A percentile compares a stretch with the other conserved stretches of the same genome.
phyloP scores from a whole-genome alignment of 208 protist species.

The Wallacemonas rigidus region DNA sequence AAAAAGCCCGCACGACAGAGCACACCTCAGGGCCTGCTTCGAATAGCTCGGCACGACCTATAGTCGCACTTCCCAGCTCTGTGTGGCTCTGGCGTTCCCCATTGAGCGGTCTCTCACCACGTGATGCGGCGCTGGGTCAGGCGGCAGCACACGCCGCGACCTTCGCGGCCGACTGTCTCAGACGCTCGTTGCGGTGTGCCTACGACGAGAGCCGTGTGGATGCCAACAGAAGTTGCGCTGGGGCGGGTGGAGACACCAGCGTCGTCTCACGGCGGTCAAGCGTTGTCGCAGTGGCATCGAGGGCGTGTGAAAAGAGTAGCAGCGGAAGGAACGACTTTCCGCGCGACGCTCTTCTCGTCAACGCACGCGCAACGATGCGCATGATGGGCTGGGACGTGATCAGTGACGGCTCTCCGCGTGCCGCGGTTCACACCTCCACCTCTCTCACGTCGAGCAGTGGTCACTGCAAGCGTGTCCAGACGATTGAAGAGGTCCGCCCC shows the following conservation, averaged over 20 bases:
- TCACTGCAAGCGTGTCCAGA: neutral
- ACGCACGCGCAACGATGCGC: neutral
- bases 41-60: too few relatives aligned
- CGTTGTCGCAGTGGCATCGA: too few relatives aligned
- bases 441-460: neutral
- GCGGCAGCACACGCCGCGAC: neutral
- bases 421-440: neutral
- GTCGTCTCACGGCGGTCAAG: too few relatives aligned
- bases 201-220: too few relatives aligned
- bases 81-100: neutral
- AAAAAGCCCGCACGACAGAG: too few relatives aligned
- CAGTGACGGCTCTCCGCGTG: neutral
- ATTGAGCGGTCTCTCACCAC: neutral
- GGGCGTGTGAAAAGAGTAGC: too few relatives aligned
- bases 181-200: neutral
- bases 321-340: too few relatives aligned
- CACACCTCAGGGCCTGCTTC: too few relatives aligned
- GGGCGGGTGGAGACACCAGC: too few relatives aligned
- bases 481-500: neutral
- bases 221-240: too few relatives aligned
- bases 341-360: neutral
- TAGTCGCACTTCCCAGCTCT: too few relatives aligned
- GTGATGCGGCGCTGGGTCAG: neutral
- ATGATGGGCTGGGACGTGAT: slow-evolving; percentile 11
- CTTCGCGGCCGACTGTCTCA: neutral